Percentiles rank a stretch among this genome's conserved stretches.
These are phyloP conservation scores for Adansonia digitata DNA, from an alignment of 345 rosid species.

Conservation along the genomic window DNA sequence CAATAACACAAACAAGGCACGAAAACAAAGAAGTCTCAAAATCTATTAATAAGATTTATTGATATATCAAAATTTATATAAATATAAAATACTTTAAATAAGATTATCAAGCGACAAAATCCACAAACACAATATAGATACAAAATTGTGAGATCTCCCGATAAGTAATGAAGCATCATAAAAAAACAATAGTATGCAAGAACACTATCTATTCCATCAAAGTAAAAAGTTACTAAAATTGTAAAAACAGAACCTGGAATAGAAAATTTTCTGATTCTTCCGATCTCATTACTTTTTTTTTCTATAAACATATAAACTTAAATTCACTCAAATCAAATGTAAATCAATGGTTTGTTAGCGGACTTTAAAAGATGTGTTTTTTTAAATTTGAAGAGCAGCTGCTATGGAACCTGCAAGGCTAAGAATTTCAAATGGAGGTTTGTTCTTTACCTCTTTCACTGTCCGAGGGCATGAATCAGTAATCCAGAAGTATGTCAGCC, in stretches of 20 bases:
- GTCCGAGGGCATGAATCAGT: conserved; percentile 88
- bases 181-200: neutral
- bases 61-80: no score
- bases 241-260: no score
- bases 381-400: conserved; percentile 68
- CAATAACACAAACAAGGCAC: no score
- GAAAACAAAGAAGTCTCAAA: no score
- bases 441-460: conserved; percentile 64
- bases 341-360: neutral
- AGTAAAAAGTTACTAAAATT: neutral
- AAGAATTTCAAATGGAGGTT: conserved; percentile 80
- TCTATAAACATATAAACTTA: neutral
- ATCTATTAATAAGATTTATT: no score
- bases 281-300: neutral
- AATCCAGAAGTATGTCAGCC: conserved; percentile 87
- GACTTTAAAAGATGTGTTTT: neutral
- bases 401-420: conserved; percentile 87
- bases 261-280: neutral
- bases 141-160: no score
- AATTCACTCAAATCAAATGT: neutral
- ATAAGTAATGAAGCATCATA: no score
- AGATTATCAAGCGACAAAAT: no score
- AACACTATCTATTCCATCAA: neutral
- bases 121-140: no score
- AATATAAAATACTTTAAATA: no score